Percentiles rank a stretch among this genome's conserved stretches.
Conservation (phyloP, 768 basidiomycete genomes). For the Rubroboletus satanas region DNA sequence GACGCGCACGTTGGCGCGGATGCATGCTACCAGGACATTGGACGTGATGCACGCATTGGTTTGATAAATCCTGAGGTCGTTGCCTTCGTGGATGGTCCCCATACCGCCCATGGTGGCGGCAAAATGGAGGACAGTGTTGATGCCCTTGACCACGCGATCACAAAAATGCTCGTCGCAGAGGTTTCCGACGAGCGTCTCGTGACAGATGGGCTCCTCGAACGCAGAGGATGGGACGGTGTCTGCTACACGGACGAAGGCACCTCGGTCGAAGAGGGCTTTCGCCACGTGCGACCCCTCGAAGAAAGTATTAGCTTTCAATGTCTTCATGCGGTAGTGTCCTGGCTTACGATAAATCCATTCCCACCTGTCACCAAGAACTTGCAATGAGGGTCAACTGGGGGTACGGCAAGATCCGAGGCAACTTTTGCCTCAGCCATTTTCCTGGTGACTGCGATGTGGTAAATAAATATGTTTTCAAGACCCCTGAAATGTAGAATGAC, state of each 20-base stretch:
- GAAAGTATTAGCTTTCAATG: not conserved
- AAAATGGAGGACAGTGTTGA: conserved; percentile 50
- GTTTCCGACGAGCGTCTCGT: conserved; percentile 42
- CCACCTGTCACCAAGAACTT: conserved; percentile 47
- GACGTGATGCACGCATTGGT: conserved; percentile 49
- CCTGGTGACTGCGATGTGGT: not conserved
- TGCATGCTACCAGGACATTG: conserved; percentile 42
- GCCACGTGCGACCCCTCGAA: conserved; percentile 52
- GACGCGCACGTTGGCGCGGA: conserved; percentile 35
- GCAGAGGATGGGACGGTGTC: conserved; percentile 35
- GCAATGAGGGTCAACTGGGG: not conserved
- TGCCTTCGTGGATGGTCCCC: conserved; percentile 53
- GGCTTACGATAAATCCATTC: conserved; percentile 50
- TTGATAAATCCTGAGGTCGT: conserved; percentile 47
- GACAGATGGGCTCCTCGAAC: conserved; percentile 21
- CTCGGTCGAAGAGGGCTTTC: conserved; percentile 31
- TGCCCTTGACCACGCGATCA: conserved; percentile 35
- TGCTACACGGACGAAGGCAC: conserved; percentile 39
- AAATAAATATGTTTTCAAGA: not conserved
- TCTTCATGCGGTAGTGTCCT: not conserved
- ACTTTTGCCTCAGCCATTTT: conserved; percentile 1
- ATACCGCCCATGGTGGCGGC: conserved; percentile 65
- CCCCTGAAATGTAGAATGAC: not conserved
- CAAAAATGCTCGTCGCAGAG: conserved; percentile 43
- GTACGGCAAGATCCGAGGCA: not conserved